Percentiles rank a stretch among this genome's conserved stretches.
Conservation (phyloP, 2,329 filamentous ascomycete genomes). For the Diaporthe vexans region DNA sequence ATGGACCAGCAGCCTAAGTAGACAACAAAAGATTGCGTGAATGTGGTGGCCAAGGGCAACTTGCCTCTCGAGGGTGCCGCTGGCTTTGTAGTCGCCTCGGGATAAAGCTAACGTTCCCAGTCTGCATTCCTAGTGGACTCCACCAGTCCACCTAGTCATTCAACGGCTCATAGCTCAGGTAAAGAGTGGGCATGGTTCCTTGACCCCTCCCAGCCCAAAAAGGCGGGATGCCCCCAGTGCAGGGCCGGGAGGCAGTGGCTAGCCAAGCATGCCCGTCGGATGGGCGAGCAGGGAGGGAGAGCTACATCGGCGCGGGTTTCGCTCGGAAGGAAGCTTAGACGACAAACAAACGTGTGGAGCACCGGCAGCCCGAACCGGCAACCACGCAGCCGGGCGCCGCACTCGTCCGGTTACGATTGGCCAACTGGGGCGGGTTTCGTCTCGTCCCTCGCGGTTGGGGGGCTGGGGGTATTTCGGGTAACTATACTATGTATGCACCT, state of each 20-base stretch:
- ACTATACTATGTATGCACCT: neutral
- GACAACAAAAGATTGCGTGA: neutral
- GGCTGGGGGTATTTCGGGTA: slow-evolving; percentile 11
- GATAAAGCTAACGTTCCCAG: slow-evolving; percentile 2
- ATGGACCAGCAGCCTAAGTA: neutral
- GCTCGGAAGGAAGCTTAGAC: slow-evolving; percentile 23
- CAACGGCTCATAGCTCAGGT: slow-evolving; percentile 8
- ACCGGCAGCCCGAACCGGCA: slow-evolving; percentile 33
- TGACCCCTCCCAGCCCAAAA: slow-evolving; percentile 11
- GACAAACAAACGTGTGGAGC: slow-evolving; percentile 22
- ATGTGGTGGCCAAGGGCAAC: too few species aligned
- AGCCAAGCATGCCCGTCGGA: slow-evolving; percentile 19
- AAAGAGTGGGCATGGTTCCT: neutral
- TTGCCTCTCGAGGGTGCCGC: neutral
- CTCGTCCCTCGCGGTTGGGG: neutral
- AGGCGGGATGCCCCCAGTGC: slow-evolving; percentile 6
- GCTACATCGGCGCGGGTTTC: slow-evolving; percentile 28
- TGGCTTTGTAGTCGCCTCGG: slow-evolving; percentile 15
- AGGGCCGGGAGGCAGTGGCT: slow-evolving; percentile 19
- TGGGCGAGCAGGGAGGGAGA: slow-evolving; percentile 5
- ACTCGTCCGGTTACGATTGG: slow-evolving; percentile 22
- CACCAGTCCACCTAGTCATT: slow-evolving; percentile 8
- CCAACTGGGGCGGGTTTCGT: slow-evolving; percentile 20
- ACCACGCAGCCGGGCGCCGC: slow-evolving; percentile 25
- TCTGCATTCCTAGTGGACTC: slow-evolving; percentile 1